phyloP scores from a whole-genome alignment of 345 rosid genomes.

The Rhizophora mangle region DNA sequence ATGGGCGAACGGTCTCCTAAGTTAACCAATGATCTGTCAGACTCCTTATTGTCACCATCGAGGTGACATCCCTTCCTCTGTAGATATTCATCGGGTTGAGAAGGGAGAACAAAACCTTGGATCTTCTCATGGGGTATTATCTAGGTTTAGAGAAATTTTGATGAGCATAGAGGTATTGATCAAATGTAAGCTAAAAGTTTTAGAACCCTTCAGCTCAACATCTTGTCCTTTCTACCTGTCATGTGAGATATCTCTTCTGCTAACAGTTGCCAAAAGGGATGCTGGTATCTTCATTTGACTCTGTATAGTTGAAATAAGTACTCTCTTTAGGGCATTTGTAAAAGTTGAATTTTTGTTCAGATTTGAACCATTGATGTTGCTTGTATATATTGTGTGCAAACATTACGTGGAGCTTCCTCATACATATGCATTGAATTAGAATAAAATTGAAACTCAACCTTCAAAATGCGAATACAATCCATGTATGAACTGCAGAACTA shows the following conservation, averaged over 20 bases:
- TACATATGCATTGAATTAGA: no score
- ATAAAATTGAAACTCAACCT: no score
- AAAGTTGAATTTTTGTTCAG: background rate
- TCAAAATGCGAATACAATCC: no score
- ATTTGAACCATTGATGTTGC: no score
- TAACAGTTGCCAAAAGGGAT: background rate
- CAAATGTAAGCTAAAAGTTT: constrained; percentile 27
- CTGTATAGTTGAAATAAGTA: constrained; percentile 14
- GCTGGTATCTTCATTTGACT: background rate
- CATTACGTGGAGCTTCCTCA: no score
- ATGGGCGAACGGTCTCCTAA: constrained; percentile 86
- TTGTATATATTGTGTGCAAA: no score
- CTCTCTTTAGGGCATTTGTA: background rate
- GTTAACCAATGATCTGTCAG: background rate
- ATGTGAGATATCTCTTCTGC: background rate
- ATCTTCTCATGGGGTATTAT: constrained; percentile 2
- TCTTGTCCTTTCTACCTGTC: constrained; percentile 1
- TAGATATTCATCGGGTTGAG: background rate
- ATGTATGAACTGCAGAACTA: no score
- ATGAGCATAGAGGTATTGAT: constrained; percentile 22
- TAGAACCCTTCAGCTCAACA: constrained; percentile 17
- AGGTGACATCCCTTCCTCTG: background rate
- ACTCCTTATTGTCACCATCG: background rate
- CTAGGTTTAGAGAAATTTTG: constrained; percentile 28
- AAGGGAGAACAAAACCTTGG: background rate